These are phyloP conservation scores for Plectranthus barbatus DNA, from an alignment of 257 asterid species.

Conservation along the genomic window DNA sequence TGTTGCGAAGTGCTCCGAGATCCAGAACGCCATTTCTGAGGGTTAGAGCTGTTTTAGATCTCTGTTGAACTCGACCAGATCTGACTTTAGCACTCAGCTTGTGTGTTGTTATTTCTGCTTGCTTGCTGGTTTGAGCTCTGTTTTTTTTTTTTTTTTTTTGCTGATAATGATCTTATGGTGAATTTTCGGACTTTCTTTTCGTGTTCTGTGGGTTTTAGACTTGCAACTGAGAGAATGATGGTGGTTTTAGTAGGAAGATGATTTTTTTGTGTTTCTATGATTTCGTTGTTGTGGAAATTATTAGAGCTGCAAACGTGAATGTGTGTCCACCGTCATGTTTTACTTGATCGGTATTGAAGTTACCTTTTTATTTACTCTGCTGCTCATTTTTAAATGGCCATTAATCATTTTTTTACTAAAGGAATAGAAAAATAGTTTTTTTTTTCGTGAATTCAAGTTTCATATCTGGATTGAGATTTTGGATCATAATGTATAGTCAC, in stretches of 20 bases:
- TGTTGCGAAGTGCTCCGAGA: slow-evolving; percentile 78
- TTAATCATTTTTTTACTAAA: too few species aligned
- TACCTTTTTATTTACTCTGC: too few species aligned
- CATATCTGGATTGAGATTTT: neutral
- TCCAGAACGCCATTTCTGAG: slow-evolving; percentile 77
- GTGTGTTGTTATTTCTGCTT: neutral
- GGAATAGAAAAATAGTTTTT: neutral
- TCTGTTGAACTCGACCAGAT: slow-evolving; percentile 15
- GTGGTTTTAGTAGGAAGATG: too few species aligned
- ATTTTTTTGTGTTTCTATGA: too few species aligned
- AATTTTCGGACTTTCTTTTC: neutral
- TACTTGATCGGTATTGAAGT: too few species aligned
- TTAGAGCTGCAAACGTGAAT: neutral
- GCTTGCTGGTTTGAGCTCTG: neutral
- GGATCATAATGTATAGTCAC: neutral
- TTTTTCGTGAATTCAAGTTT: neutral
- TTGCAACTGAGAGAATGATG: too few species aligned
- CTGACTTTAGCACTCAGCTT: slow-evolving; percentile 15
- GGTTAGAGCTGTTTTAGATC: slow-evolving; percentile 41
- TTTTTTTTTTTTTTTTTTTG: neutral
- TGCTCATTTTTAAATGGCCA: too few species aligned
- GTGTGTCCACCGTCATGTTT: neutral
- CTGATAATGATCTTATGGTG: neutral
- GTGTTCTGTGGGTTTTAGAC: too few species aligned
- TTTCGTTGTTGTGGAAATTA: too few species aligned